Evolutionary conservation across 805 yeast genomes (phyloP), one percentile per base, ranked within the genome.

Genomic region (Saturnispora diversa): DNA sequence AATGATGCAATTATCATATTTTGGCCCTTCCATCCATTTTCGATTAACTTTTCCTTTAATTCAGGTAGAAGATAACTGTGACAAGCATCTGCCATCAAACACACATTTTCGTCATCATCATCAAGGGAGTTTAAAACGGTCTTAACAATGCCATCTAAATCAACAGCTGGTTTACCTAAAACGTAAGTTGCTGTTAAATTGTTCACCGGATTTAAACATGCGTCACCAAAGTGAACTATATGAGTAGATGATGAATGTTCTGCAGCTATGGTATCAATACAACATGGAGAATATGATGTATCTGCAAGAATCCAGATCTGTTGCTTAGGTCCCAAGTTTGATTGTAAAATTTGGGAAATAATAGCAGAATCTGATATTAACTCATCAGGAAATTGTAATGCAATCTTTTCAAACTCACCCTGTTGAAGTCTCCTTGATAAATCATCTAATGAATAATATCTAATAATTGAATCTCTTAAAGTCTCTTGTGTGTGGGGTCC

Each of bases 221-320:
- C 90, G 55, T 86, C 94, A 2, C 98, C 98, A 60, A 88, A 85
- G 60, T 92, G 98, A 2, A 88, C 77, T 22, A 92, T 85, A 4
- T 83, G 62, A 47, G 90, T 95, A 6, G 92, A 87, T 6, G 65
- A 56, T 12, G 90, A 94, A 59, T 92, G 98, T 54, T 84, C 88
- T 1, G 96, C 94, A 0, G 98, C 97, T 21, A 90, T 94, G 54
- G 88, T 97, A 59, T 92, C 98, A 9, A 90, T 81, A 62, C 98
- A 92, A 60, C 98, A 92, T 1, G 95, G 70, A 22, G 95, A 84
- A 54, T 92, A 92, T 0, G 97, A 86, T 0, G 98, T 90, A 55
- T 92, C 98, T 0, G 97, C 98, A 27, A 92, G 63, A 13, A 90
- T 74, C 84, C 90, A 90, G 9, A 82, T 70, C 48, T 55, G 55